Evolutionary conservation across 2,329 filamentous ascomycete genomes (phyloP).

Genomic region (Clonostachys byssicola): DNA sequence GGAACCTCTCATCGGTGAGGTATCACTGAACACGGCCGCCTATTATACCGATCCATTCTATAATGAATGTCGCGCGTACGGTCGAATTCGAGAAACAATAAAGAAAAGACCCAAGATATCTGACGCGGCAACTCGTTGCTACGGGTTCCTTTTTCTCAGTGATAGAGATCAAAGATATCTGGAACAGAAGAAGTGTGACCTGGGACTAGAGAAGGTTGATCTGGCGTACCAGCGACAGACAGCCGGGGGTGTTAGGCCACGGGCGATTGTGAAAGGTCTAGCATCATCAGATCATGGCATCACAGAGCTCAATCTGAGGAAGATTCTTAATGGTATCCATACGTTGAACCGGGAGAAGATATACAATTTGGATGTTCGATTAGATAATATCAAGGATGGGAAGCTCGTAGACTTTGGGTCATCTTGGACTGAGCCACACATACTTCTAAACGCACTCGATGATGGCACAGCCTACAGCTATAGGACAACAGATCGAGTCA

Average conservation of each 20-base stretch:
- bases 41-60: constrained; percentile 14
- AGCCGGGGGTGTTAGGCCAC: not conserved
- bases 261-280: not conserved
- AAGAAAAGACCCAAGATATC: not conserved
- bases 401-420: not conserved
- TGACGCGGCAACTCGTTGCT: not conserved
- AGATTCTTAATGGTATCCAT: not conserved
- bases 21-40: constrained; percentile 4
- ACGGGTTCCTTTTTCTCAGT: not conserved
- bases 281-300: not conserved
- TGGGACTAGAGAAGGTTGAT: not conserved
- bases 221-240: not conserved
- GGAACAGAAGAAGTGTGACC: not conserved
- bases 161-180: not conserved
- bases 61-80: constrained; percentile 12
- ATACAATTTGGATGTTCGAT: not conserved
- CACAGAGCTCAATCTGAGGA: not conserved
- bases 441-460: not conserved
- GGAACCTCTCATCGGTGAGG: not conserved
- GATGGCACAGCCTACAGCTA: not conserved
- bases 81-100: constrained; percentile 5
- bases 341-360: not conserved
- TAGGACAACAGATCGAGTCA: not conserved
- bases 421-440: not conserved
- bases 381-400: not conserved